phyloP scores from a whole-genome alignment of 2,329 filamentous ascomycete species.

The Onygenales sp. region DNA sequence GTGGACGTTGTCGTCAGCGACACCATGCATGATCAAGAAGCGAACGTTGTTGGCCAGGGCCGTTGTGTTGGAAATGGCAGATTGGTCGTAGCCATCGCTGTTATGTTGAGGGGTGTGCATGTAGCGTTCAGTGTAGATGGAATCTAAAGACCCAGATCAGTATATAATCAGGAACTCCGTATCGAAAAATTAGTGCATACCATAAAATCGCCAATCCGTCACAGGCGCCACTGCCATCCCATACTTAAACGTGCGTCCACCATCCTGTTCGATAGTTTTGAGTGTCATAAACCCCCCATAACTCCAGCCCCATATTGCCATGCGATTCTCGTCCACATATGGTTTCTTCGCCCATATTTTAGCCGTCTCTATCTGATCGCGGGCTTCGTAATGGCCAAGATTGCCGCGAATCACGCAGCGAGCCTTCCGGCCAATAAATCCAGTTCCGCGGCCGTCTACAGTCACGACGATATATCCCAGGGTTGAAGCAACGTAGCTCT shows the following conservation, averaged over 20 bases:
- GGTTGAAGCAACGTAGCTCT: slow-evolving; percentile 73
- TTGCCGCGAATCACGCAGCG: slow-evolving; percentile 75
- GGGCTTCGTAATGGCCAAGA: slow-evolving; percentile 73
- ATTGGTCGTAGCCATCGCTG: slow-evolving; percentile 61
- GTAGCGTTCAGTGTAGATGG: slow-evolving; percentile 89
- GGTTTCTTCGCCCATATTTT: slow-evolving; percentile 70
- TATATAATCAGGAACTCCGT: neutral
- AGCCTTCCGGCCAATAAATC: slow-evolving; percentile 75
- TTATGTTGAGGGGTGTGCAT: slow-evolving; percentile 93
- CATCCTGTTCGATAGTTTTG: slow-evolving; percentile 89
- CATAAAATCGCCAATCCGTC: slow-evolving; percentile 95
- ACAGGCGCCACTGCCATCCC: slow-evolving; percentile 97
- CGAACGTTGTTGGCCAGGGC: slow-evolving; percentile 68
- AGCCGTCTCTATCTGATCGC: slow-evolving; percentile 84
- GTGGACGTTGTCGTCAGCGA: slow-evolving; percentile 96
- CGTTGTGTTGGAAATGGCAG: slow-evolving; percentile 63
- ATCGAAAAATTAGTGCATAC: slow-evolving; percentile 21
- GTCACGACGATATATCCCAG: slow-evolving; percentile 93
- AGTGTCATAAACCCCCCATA: slow-evolving; percentile 93
- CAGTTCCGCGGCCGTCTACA: slow-evolving; percentile 86
- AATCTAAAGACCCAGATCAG: slow-evolving; percentile 44
- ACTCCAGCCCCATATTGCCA: slow-evolving; percentile 98
- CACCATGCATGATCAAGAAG: slow-evolving; percentile 91
- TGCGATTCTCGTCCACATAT: slow-evolving; percentile 71
- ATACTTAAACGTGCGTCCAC: slow-evolving; percentile 81